Base-by-base conservation (phyloP, 192 early-diverging fungal species). In the Backusella parvicylindrica region DNA sequence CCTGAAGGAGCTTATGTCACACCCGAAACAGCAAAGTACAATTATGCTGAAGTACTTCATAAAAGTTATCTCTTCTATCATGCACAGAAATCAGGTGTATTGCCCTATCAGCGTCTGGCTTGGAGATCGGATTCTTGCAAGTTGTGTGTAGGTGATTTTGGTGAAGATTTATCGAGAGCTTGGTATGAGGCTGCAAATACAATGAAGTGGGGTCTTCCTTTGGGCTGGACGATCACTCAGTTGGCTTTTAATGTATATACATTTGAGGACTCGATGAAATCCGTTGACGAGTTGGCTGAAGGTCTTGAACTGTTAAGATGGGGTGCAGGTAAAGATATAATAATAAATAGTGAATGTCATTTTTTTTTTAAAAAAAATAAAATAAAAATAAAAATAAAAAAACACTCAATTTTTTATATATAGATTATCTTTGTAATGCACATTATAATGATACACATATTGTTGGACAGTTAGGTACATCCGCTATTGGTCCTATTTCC, bases 131-230 rank as follows among this genome's bases (percentile, higher is more conserved):
- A 88, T 71, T 84, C 82, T 0, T 88, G 88, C 73, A 76, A 84
- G 26, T 73, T 81, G n/a, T 86, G 85, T 66, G 77, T 78, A 32
- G 87, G 87, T 28, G 40, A 64, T 18, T 84, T 77, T 75, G 87
- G 87, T 43, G 87, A 88, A 71, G 87, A 88, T 63, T 56, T 88
- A 1, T 81, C 78, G 7, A 79, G 79, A 47, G 87, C 78, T 28
- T 88, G 86, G 86, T 88, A 88, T 71, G 87, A 88, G 53, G 87
- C 87, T 31, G 85, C 87, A 11, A 88, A 88, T 75, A 87, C 87
- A 12, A 87, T 88, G 86, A 88, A 88, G 33, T 88, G 86, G 86
- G 87, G 87, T 50, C 75, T 83, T 7, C 87, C 87, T 2, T 78
- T 86, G n/a, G 85, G 71, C 3, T 87, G 76, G 68, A 84, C 86